phyloP scores from a whole-genome alignment of 768 basidiomycete species.

The Lactarius sp. region DNA sequence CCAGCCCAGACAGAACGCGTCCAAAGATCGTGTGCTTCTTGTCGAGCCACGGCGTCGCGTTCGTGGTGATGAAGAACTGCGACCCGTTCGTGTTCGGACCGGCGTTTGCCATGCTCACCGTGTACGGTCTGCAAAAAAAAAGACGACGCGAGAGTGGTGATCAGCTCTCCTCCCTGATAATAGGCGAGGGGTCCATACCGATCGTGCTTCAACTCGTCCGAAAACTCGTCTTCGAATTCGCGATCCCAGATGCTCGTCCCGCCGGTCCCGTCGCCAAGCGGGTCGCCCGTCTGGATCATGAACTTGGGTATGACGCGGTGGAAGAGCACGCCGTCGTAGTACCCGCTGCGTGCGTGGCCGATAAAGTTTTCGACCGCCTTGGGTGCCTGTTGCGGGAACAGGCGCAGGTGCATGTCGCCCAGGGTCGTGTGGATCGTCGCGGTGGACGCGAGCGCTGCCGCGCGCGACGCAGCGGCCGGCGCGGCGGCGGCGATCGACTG shows the following conservation, averaged over 20 bases:
- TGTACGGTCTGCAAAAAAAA: conserved; percentile 66
- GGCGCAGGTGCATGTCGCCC: too few species aligned
- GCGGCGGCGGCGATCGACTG: conserved; percentile 65
- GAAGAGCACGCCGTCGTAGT: conserved; percentile 91
- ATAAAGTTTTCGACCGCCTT: too few species aligned
- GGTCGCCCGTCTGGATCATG: conserved; percentile 97
- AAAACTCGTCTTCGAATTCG: conserved; percentile 93
- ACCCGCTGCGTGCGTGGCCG: conserved; percentile 39
- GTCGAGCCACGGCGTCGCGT: conserved; percentile 89
- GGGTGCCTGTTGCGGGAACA: too few species aligned
- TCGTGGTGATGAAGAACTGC: conserved; percentile 98
- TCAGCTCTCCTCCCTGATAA: neutral
- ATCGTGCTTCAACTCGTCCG: conserved; percentile 85
- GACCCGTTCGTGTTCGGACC: conserved; percentile 90
- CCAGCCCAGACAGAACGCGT: conserved; percentile 78
- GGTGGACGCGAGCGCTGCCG: too few species aligned
- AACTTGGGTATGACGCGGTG: conserved; percentile 98
- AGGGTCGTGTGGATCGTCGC: too few species aligned
- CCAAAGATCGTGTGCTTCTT: conserved; percentile 93
- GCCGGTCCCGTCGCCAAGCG: conserved; percentile 91
- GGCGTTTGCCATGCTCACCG: conserved; percentile 92
- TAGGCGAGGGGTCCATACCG: conserved; percentile 42
- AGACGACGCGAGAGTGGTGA: neutral
- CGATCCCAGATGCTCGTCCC: conserved; percentile 86
- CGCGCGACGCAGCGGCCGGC: too few species aligned